Base-by-base conservation (phyloP, 129 eudicot genomes). In the Kitagawia praeruptora region DNA sequence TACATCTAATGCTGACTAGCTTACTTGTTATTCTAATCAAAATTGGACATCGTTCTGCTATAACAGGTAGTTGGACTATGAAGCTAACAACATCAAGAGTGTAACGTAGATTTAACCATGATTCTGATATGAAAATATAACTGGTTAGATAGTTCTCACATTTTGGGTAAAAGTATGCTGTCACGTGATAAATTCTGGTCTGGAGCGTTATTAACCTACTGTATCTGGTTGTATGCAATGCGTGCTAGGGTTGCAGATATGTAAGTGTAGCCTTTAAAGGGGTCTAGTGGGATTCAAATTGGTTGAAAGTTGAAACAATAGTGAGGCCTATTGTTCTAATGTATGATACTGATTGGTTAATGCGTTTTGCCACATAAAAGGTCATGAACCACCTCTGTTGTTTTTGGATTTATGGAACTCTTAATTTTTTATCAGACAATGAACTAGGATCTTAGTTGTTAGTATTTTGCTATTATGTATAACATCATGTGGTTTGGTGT, bases 1-100 rank as follows among this genome's bases (percentile, higher is more conserved):
- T 67, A 67, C 73, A 67, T 67, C 73, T 67, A 67, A 70, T 66
- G 40, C 71, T 66, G 40, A 66, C 71, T 66, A 66, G 40, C 71
- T 66, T 31, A 34, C 73, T 27, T 67, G 19, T 27, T 12, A 13
- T 67, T 28, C 41, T 61, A 61, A 61, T 82, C 73, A 73, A 72
- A 49, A 44, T 88, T 81, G 61, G 49, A 76, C 25, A 58, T 86
- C 80, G 80, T 81, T 86, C 64, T 85, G 79, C 81, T 80, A 83
- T 86, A 88, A 81, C 95, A 89, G 93, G 92, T 83, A 87, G 88
- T 80, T 74, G 16, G 73, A 67, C 73, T 31, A 12, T 86, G 83
- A 77, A 81, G 90, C 98, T 93, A 91, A 89, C 95, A 85, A 44
- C 84, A 75, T 79, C 84, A 81, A 63, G 83, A 78, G 77, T 82